Percentiles rank a stretch among this genome's conserved stretches.
Evolutionary conservation across 2,329 filamentous ascomycete species (phyloP).

Genomic region (Cordyceps tenuipes): DNA sequence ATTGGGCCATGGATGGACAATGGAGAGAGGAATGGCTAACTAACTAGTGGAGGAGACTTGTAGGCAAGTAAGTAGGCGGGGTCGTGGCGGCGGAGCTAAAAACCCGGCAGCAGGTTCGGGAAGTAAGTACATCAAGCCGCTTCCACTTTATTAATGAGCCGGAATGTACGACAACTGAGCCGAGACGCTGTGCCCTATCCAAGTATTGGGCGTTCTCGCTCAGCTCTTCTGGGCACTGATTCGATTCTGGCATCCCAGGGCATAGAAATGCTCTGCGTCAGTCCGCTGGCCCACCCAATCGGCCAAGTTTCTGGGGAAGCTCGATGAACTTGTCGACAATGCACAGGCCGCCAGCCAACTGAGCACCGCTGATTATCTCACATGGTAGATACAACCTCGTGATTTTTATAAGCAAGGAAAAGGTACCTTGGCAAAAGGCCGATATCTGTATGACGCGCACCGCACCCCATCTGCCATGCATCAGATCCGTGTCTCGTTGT

Average conservation of each 20-base stretch:
- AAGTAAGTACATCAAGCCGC: slow-evolving; percentile 3
- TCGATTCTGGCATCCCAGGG: too few relatives aligned
- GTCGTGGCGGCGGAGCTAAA: slow-evolving; percentile 9
- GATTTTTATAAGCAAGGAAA: too few relatives aligned
- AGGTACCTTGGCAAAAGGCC: too few relatives aligned
- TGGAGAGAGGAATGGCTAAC: neutral
- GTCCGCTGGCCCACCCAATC: too few relatives aligned
- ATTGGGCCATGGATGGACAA: slow-evolving; percentile 1
- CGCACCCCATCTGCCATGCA: neutral
- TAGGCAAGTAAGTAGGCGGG: too few relatives aligned
- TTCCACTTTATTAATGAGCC: neutral
- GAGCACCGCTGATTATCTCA: neutral
- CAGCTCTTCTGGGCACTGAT: neutral
- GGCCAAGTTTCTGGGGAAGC: too few relatives aligned
- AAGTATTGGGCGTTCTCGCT: neutral
- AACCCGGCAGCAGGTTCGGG: slow-evolving; percentile 14
- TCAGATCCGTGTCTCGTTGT: neutral
- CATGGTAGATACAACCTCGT: too few relatives aligned
- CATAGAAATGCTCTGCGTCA: too few relatives aligned
- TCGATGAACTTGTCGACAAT: neutral
- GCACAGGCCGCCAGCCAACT: neutral
- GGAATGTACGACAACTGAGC: neutral
- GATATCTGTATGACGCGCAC: slow-evolving; percentile 1
- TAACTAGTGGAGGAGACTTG: neutral
- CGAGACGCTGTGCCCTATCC: neutral